These are phyloP conservation scores for Plasmodium adleri DNA, from an alignment of 169 alveolate genomes.

Conservation along the genomic window DNA sequence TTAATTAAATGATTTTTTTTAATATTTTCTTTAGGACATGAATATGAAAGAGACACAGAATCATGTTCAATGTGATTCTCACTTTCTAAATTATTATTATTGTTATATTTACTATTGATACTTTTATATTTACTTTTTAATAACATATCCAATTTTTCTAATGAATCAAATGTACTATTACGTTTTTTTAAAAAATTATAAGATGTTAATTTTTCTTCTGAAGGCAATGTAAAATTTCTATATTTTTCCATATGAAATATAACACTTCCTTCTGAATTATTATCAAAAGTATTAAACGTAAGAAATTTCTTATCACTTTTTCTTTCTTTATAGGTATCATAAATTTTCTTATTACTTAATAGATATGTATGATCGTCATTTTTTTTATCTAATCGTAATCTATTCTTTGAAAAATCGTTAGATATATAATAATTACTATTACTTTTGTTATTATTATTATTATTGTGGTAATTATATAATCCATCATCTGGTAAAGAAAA, in stretches of 20 bases:
- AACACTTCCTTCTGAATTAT: not conserved
- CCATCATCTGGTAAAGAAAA: not conserved
- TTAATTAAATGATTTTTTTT: not conserved
- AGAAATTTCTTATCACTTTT: not conserved
- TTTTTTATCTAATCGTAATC: constrained; percentile 6
- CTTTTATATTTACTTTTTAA: constrained; percentile 23
- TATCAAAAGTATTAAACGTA: not conserved
- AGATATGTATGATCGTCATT: constrained; percentile 18
- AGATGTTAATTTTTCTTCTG: constrained; percentile 5
- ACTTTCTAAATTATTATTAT: not conserved
- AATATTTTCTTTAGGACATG: not conserved
- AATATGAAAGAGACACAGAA: too few species aligned
- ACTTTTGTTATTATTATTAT: not conserved
- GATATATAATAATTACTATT: not conserved
- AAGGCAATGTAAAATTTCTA: constrained; percentile 20
- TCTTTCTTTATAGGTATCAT: constrained; percentile 7
- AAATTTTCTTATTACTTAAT: constrained; percentile 32
- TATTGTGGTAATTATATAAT: not conserved
- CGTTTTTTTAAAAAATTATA: not conserved
- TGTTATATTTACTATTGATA: not conserved
- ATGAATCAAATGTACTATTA: constrained; percentile 19
- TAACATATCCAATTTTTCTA: constrained; percentile 47
- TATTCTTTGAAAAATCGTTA: not conserved
- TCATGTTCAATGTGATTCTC: not conserved
- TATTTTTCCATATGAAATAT: constrained; percentile 1